Base-by-base conservation (phyloP, 2,329 filamentous ascomycete genomes). In the Epichloe scottii region DNA sequence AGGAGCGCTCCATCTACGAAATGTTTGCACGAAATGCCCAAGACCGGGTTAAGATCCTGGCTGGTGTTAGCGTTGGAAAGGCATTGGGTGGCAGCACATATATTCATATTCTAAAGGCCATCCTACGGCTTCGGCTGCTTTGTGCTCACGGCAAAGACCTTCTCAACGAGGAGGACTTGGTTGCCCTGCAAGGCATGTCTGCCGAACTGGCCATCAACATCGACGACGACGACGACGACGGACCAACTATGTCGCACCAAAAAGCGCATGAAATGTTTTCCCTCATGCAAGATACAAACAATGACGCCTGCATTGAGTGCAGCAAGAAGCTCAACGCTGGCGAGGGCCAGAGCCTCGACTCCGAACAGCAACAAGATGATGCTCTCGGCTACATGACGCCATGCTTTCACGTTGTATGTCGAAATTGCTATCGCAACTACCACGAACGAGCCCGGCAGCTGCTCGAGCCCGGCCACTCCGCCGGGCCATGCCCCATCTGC, bases 111-210 rank as follows among this genome's bases (percentile, higher is more conserved):
- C 70, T 98, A 54, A 90, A 93, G 57, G 87, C 89, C 4, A 95
- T 98, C 61, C 77, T 94, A 57, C 85, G 91, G 33, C 78, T 98
- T 17, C 87, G 93, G 10, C 76, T 95, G 40, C 85, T 97, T 48
- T 96, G 90, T 62, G 93, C 90, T 1, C 91, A 96, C 63, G 93
- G 93, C n/a, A 86, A 85, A 56, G 91, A 97, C 54, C 77, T 98
- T 7, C 76, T 98, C 3, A 87, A 83, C 51, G 82, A 90, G 37
- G 85, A 91, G 19, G 91, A 97, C 60, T 71, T 95, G 44, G 82
- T 85, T 57, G 75, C 85, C 3, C 80, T 91, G 48, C 85, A 89
- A 62, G 91, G 90, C 23, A 77, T 88, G 66, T 89, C 83, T n/a
- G 81, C 82, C 8, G 84, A 88, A 39, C 88, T 88, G 56, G 87